Base-by-base conservation (phyloP, 2,329 filamentous ascomycete genomes). In the Diaporthe aspalathi region DNA sequence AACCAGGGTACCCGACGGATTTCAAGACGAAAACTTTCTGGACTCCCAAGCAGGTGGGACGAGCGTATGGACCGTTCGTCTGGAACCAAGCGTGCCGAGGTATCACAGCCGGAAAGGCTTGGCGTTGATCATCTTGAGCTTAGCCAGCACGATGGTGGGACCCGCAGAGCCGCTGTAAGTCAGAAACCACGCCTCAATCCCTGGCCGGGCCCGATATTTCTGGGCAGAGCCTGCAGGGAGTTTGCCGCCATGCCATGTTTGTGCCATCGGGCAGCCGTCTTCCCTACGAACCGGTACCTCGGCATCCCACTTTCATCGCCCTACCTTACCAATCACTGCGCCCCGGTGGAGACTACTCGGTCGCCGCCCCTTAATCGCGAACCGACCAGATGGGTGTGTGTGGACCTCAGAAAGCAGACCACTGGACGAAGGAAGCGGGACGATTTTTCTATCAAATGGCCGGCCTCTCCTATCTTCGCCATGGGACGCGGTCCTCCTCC, bases 111-210 rank as follows among this genome's bases (percentile, higher is more conserved):
- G 16, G 43, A 53, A 22, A 45, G 38, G 43, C 50, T 60, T 68
- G 53, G 27, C 65, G 65, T 47, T 45, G 65, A 67, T 54, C 50
- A 20, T 52, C 20, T 32, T 60, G 53, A 68, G 53, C 53, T 40
- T 50, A 49, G 53, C n/a, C 43, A 49, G 29, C 45, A 45, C 27
- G 60, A 16, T 57, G 17, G 38, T 47, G 43, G 57, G 71, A 70
- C 53, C 71, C 71, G 71, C 71, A 69, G 56, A 71, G 65, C 65
- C 71, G 67, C 65, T 40, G n/a, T 45, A 29, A 47, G 43, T 27
- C 50, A 65, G n/a, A 32, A 47, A 72, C 29, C 40, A 43, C 35
- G 53, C 47, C n/a, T 49, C 20, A 27, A 62, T 20, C 54, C 70
- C 56, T 65, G 67, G 54, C 40, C 32, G 47, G 62, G 49, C 35